These are phyloP conservation scores for Aspergillus taichungensis DNA, from an alignment of 495 filamentous ascomycete species.

Conservation along the genomic window DNA sequence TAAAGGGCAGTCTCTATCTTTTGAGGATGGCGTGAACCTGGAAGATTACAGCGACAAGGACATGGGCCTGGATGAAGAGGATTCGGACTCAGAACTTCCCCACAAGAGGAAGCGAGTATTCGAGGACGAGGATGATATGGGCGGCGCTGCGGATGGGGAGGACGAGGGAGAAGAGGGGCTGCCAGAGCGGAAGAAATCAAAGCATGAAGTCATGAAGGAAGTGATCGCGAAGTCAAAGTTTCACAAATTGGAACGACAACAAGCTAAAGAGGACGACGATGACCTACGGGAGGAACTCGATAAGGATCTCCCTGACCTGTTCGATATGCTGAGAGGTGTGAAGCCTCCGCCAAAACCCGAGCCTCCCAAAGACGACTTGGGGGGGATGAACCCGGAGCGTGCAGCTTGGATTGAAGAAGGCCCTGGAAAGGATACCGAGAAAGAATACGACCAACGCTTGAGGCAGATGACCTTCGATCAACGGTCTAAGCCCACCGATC, in stretches of 20 bases:
- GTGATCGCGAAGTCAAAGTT: constrained; percentile 95
- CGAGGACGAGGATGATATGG: constrained; percentile 23
- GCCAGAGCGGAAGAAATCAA: constrained; percentile 79
- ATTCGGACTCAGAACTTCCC: constrained; percentile 51
- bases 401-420: constrained; percentile 50
- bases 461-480: constrained; percentile 75
- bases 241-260: constrained; percentile 87
- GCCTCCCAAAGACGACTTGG: constrained; percentile 30
- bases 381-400: constrained; percentile 51
- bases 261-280: constrained; percentile 87
- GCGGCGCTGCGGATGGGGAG: constrained; percentile 33
- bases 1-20: constrained; percentile 60
- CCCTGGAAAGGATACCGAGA: constrained; percentile 56
- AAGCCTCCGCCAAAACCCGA: constrained; percentile 35
- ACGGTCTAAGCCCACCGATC: constrained; percentile 72
- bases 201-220: constrained; percentile 93
- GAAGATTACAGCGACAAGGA: constrained; percentile 79
- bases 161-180: constrained; percentile 38
- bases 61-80: constrained; percentile 49
- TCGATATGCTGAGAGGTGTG: constrained; percentile 54
- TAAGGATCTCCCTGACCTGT: constrained; percentile 70
- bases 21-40: constrained; percentile 42
- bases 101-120: constrained; percentile 53
- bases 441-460: constrained; percentile 75
- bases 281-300: constrained; percentile 76